phyloP scores from a whole-genome alignment of 2,329 filamentous ascomycete genomes.

The Apiospora koreana region DNA sequence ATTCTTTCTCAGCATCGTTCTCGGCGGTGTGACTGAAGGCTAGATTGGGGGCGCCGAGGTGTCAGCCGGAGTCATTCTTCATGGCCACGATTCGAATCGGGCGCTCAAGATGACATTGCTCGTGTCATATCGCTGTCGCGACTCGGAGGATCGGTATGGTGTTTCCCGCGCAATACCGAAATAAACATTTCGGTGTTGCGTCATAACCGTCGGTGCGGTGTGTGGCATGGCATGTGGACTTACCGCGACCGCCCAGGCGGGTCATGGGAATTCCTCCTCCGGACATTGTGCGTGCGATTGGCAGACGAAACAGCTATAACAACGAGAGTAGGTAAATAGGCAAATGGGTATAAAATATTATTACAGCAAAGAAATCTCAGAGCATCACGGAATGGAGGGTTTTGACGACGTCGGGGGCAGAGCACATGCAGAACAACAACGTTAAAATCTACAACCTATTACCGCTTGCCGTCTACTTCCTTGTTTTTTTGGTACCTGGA shows the following conservation, averaged over 20 bases:
- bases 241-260: slow-evolving; percentile 26
- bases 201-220: not conserved
- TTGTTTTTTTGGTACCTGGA: not conserved
- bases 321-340: not conserved
- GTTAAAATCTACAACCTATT: not conserved
- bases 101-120: not conserved
- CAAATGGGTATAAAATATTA: not conserved
- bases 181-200: not conserved
- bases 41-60: slow-evolving; percentile 34
- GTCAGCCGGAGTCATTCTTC: not conserved
- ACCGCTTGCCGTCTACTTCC: not conserved
- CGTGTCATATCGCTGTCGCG: not conserved
- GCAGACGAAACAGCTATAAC: not conserved
- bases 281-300: not conserved
- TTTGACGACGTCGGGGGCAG: not conserved
- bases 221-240: not conserved
- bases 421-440: not conserved
- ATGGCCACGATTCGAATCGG: not conserved
- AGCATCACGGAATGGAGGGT: not conserved
- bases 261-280: slow-evolving; percentile 20
- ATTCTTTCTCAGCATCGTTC: slow-evolving; percentile 76
- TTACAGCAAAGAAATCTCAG: not conserved
- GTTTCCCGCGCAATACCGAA: not conserved
- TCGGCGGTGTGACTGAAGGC: slow-evolving; percentile 75
- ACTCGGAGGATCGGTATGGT: not conserved